Conservation (phyloP, 805 yeast species). For the Nakazawaea laoshanensis region DNA sequence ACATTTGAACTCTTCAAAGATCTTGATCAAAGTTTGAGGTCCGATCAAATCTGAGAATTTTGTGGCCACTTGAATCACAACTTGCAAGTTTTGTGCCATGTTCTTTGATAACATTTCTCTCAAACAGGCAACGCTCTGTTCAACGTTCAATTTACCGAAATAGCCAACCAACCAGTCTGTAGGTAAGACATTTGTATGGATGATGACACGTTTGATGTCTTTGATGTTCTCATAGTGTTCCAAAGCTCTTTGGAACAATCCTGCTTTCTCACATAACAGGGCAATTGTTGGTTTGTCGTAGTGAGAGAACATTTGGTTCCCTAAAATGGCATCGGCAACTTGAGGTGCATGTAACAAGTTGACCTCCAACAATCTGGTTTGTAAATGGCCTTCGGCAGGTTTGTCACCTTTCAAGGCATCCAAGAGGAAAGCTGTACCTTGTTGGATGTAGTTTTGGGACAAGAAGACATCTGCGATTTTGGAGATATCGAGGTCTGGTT, state of each 20-base stretch:
- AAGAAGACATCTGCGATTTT: constrained; percentile 88
- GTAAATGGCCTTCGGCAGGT: constrained; percentile 93
- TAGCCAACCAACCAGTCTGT: constrained; percentile 89
- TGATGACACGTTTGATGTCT: constrained; percentile 92
- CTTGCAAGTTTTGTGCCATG: constrained; percentile 81
- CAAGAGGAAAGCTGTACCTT: constrained; percentile 93
- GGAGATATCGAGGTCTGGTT: constrained; percentile 71
- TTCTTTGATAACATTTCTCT: constrained; percentile 77
- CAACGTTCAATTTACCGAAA: constrained; percentile 91
- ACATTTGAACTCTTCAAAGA: constrained; percentile 90
- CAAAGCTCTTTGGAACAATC: constrained; percentile 88
- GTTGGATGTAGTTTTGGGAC: constrained; percentile 90
- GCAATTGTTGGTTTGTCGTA: constrained; percentile 94
- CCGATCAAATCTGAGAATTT: constrained; percentile 94
- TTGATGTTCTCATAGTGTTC: constrained; percentile 92
- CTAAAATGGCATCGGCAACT: constrained; percentile 97
- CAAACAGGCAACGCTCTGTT: constrained; percentile 82
- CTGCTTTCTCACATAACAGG: constrained; percentile 90
- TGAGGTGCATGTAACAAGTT: constrained; percentile 95
- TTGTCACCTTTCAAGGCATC: constrained; percentile 92
- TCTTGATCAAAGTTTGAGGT: constrained; percentile 70
- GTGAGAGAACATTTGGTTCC: constrained; percentile 91
- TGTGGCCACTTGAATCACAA: constrained; percentile 92
- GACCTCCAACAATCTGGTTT: constrained; percentile 88
- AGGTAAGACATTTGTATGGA: constrained; percentile 77